phyloP scores from a whole-genome alignment of 2,329 filamentous ascomycete species.

The Dothideomycetes sp. region DNA sequence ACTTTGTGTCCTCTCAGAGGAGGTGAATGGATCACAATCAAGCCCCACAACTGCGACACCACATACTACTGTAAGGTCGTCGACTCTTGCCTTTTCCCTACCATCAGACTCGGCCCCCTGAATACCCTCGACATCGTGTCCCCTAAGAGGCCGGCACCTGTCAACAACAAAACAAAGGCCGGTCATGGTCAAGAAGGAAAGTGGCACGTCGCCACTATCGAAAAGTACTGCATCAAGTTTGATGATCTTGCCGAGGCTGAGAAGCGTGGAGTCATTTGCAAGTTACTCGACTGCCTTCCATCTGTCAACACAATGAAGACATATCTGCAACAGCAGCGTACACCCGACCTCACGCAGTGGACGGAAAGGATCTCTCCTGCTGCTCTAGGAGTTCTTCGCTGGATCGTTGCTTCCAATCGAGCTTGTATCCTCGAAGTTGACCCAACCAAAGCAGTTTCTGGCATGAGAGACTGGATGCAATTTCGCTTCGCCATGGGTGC shows the following conservation, averaged over 20 bases:
- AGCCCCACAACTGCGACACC: slow-evolving; percentile 6
- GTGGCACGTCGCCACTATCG: slow-evolving; percentile 28
- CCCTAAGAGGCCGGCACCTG: not conserved
- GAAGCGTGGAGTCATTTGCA: slow-evolving; percentile 44
- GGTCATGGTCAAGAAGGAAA: slow-evolving; percentile 14
- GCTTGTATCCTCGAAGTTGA: slow-evolving; percentile 77
- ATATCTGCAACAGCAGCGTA: slow-evolving; percentile 34
- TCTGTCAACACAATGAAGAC: slow-evolving; percentile 48
- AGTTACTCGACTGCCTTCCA: slow-evolving; percentile 51
- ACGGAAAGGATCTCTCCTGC: slow-evolving; percentile 53
- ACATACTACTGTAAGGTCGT: slow-evolving; percentile 42
- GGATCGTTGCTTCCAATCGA: slow-evolving; percentile 84
- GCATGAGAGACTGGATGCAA: slow-evolving; percentile 62
- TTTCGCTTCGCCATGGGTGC: slow-evolving; percentile 84
- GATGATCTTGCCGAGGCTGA: slow-evolving; percentile 40
- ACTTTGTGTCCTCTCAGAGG: slow-evolving; percentile 29
- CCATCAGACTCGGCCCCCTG: slow-evolving; percentile 23
- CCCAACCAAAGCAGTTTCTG: slow-evolving; percentile 40
- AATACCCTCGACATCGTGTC: not conserved
- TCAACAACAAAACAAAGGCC: not conserved
- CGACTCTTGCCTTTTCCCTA: slow-evolving; percentile 37
- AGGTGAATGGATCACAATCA: slow-evolving; percentile 46
- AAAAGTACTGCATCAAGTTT: slow-evolving; percentile 48
- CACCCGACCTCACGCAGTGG: slow-evolving; percentile 44
- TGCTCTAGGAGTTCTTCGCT: slow-evolving; percentile 61